Conservation (phyloP, 148 eudicot genomes). For the Polygonum aviculare region DNA sequence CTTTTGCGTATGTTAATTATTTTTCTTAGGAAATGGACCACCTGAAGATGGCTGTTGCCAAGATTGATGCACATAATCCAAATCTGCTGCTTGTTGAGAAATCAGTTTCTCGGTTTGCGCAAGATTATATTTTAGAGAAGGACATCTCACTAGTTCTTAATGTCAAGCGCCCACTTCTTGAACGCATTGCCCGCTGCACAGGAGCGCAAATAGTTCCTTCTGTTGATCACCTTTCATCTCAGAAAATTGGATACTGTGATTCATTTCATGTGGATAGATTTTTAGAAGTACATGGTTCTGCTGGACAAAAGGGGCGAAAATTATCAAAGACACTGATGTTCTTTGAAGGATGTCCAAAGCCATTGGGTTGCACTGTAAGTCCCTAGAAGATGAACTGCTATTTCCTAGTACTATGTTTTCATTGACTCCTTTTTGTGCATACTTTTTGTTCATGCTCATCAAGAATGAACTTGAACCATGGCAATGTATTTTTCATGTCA, state of each 20-base stretch:
- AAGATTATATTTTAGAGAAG: conserved; percentile 81
- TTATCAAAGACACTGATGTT: conserved; percentile 87
- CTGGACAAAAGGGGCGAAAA: conserved; percentile 72
- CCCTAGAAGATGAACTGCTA: conserved; percentile 1
- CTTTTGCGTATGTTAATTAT: neutral
- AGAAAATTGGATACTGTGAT: conserved; percentile 76
- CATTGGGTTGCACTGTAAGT: conserved; percentile 95
- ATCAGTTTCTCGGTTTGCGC: conserved; percentile 92
- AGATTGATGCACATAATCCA: conserved; percentile 76
- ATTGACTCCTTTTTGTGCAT: neutral
- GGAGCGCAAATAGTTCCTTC: conserved; percentile 91
- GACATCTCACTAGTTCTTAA: conserved; percentile 87
- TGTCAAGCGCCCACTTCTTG: conserved; percentile 84
- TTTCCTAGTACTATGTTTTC: neutral
- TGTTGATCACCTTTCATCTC: conserved; percentile 76
- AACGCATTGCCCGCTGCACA: conserved; percentile 97
- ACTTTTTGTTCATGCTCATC: neutral
- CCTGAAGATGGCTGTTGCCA: conserved; percentile 98
- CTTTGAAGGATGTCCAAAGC: conserved; percentile 98
- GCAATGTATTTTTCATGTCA: neutral
- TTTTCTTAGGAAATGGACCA: conserved; percentile 85
- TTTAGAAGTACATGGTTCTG: conserved; percentile 74
- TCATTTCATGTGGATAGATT: conserved; percentile 70
- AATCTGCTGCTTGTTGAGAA: conserved; percentile 89
- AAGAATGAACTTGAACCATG: neutral